Conservation (phyloP, 306 rosid genomes). For the Neltuma alba region DNA sequence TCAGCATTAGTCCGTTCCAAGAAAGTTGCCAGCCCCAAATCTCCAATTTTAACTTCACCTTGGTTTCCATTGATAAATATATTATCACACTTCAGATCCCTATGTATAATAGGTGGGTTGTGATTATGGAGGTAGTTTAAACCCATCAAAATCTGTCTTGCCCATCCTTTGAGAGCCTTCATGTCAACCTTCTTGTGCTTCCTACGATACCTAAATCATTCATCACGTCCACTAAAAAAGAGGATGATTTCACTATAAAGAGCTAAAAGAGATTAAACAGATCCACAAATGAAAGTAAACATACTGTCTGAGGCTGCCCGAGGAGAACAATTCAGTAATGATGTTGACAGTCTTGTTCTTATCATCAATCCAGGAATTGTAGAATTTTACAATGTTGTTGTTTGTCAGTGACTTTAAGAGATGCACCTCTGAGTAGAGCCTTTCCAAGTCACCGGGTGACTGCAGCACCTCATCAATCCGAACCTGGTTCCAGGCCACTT, state of each 20-base stretch:
- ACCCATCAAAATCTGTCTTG: slow-evolving; percentile 51
- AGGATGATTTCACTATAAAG: slow-evolving; percentile 33
- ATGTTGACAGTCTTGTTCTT: slow-evolving; percentile 76
- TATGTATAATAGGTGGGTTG: slow-evolving; percentile 53
- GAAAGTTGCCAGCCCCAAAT: slow-evolving; percentile 53
- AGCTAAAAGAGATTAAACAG: slow-evolving; percentile 5
- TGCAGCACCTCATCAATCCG: slow-evolving; percentile 68
- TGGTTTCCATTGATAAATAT: slow-evolving; percentile 62
- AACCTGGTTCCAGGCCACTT: slow-evolving; percentile 90
- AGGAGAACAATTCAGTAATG: slow-evolving; percentile 86
- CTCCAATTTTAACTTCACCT: slow-evolving; percentile 61
- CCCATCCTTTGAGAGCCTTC: slow-evolving; percentile 58
- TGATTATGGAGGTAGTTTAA: slow-evolving; percentile 53
- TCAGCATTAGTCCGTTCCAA: slow-evolving; percentile 49
- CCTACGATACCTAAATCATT: slow-evolving; percentile 49
- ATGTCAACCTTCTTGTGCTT: slow-evolving; percentile 54
- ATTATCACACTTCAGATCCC: slow-evolving; percentile 59
- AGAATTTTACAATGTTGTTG: slow-evolving; percentile 70
- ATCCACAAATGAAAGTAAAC: slow-evolving; percentile 38
- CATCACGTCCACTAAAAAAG: slow-evolving; percentile 41
- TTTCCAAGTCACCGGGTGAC: slow-evolving; percentile 77
- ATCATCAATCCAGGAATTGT: slow-evolving; percentile 84
- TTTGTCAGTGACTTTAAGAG: slow-evolving; percentile 71
- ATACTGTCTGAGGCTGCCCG: slow-evolving; percentile 87
- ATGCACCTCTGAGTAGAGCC: slow-evolving; percentile 83